Percentiles rank a stretch among this genome's conserved stretches.
These are phyloP conservation scores for Baorangia bicolor DNA, from an alignment of 768 basidiomycete genomes.

Conservation along the genomic window DNA sequence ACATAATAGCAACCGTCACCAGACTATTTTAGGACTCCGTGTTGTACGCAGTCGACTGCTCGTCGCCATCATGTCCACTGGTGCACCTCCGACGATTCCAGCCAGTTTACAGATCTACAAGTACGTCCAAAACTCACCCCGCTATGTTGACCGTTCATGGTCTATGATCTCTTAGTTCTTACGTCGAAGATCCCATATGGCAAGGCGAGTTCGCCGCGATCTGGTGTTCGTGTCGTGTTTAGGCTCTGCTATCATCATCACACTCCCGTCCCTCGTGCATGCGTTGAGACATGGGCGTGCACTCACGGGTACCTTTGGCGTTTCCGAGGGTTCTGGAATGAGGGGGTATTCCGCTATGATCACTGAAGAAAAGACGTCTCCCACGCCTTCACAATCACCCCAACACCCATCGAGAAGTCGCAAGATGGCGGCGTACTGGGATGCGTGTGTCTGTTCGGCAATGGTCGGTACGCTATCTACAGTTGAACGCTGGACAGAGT, in stretches of 20 bases:
- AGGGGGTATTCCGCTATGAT: constrained; percentile 34
- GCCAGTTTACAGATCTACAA: constrained; percentile 62
- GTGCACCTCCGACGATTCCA: constrained; percentile 60
- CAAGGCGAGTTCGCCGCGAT: constrained; percentile 69
- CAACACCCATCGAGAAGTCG: not conserved
- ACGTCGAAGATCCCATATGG: constrained; percentile 75
- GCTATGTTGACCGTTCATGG: not conserved
- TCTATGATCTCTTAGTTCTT: constrained; percentile 50
- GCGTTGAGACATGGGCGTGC: constrained; percentile 41
- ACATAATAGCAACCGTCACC: too few relatives aligned
- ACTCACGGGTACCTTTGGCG: constrained; percentile 43
- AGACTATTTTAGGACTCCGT: too few relatives aligned
- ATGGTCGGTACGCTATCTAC: constrained; percentile 52
- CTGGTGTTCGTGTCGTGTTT: constrained; percentile 64
- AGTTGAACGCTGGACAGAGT: constrained; percentile 62
- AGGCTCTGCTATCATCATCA: constrained; percentile 47
- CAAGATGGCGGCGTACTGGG: constrained; percentile 28
- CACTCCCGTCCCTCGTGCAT: constrained; percentile 45
- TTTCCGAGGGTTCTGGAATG: constrained; percentile 45
- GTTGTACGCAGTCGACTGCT: not conserved
- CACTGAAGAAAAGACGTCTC: constrained; percentile 9
- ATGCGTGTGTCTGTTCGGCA: constrained; percentile 36
- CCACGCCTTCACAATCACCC: not conserved
- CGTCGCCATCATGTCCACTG: constrained; percentile 24
- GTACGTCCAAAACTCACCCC: constrained; percentile 37